Evolutionary conservation across 2,329 filamentous ascomycete species (phyloP).

Genomic region (Elsinoe arachidis): DNA sequence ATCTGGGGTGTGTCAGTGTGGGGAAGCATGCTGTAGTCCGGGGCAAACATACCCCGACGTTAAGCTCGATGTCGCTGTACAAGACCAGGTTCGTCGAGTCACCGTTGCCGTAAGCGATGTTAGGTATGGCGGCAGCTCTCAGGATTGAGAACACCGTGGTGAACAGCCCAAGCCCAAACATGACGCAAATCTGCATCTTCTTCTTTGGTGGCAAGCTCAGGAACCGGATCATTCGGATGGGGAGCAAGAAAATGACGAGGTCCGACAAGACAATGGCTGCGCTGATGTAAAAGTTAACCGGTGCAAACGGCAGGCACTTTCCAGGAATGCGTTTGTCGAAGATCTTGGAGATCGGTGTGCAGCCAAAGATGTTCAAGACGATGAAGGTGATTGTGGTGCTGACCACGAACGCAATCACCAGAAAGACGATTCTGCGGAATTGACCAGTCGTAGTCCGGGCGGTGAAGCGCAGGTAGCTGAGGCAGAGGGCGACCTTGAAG

Average conservation of each 20-base stretch:
- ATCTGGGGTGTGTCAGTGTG: not conserved
- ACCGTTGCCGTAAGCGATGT: conserved; percentile 7
- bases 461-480: conserved; percentile 8
- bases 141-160: conserved; percentile 9
- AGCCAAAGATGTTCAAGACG: conserved; percentile 5
- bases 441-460: not conserved
- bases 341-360: conserved; percentile 7
- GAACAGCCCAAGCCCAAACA: conserved; percentile 8
- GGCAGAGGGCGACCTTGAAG: conserved; percentile 11
- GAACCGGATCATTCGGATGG: conserved; percentile 2
- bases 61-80: conserved; percentile 6
- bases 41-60: not conserved
- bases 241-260: conserved; percentile 1
- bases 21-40: not conserved
- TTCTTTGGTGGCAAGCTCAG: not conserved
- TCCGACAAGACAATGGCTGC: conserved; percentile 2
- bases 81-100: conserved; percentile 7
- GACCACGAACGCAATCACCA: conserved; percentile 2
- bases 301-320: conserved; percentile 3
- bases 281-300: conserved; percentile 11
- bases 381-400: conserved; percentile 6
- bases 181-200: conserved; percentile 6
- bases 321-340: not conserved
- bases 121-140: not conserved
- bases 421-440: not conserved